These are phyloP conservation scores for Trichoderma breve DNA, from an alignment of 2,329 filamentous ascomycete genomes.

Conservation along the genomic window DNA sequence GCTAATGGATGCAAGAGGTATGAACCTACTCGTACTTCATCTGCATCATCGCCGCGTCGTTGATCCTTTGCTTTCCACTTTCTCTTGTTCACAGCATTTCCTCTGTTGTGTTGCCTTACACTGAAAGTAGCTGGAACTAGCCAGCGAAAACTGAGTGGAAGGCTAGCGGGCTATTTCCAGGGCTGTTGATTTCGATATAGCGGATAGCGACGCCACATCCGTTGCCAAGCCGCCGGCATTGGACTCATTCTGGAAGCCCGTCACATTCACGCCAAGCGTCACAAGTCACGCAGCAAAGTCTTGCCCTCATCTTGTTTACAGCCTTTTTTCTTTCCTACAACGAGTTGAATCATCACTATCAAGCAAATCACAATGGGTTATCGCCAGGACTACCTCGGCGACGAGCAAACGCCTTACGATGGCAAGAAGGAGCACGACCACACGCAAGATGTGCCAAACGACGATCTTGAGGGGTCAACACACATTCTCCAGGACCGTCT, in stretches of 20 bases:
- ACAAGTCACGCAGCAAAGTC: neutral
- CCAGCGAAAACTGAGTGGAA: neutral
- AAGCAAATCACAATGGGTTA: neutral
- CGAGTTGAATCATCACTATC: neutral
- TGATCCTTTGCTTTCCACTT: neutral
- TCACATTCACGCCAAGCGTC: neutral
- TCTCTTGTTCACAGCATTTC: neutral
- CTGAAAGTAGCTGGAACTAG: neutral
- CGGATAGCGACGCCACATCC: constrained; percentile 16
- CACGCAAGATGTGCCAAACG: neutral
- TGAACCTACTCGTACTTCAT: constrained; percentile 7
- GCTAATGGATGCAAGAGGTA: constrained; percentile 6
- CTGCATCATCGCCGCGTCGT: neutral
- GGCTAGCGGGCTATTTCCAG: neutral
- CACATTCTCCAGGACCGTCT: constrained; percentile 44
- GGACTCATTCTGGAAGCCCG: constrained; percentile 10
- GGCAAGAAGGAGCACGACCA: constrained; percentile 10
- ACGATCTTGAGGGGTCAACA: constrained; percentile 17
- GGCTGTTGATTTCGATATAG: neutral
- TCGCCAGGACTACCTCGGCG: neutral
- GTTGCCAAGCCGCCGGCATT: constrained; percentile 7
- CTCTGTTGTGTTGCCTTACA: neutral
- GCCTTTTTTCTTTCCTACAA: neutral
- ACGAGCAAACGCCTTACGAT: neutral
- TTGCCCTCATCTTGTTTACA: neutral